Conservation (phyloP, 2,329 filamentous ascomycete genomes). For the Cadophora sp. region DNA sequence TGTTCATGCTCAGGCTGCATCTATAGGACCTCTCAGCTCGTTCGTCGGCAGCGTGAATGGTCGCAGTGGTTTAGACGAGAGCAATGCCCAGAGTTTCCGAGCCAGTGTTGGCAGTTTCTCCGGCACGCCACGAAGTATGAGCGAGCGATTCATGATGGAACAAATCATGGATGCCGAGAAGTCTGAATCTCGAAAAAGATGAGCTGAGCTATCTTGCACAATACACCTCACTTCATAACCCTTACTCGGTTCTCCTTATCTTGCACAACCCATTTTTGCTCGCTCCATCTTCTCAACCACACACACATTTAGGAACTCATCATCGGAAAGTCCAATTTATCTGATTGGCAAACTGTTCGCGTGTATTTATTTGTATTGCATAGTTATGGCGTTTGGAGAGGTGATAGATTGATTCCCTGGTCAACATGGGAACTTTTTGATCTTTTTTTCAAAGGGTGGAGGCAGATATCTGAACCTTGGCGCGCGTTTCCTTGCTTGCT, state of each 20-base stretch:
- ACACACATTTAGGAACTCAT: not conserved
- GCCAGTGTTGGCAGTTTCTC: conserved; percentile 37
- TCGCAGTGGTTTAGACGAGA: conserved; percentile 41
- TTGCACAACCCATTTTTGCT: not conserved
- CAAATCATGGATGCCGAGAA: conserved; percentile 35
- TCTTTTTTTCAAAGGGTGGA: not conserved
- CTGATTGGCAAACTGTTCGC: not conserved
- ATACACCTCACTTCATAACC: too few relatives aligned
- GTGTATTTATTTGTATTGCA: conserved; percentile 20
- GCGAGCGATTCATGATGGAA: conserved; percentile 44
- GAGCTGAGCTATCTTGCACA: not conserved
- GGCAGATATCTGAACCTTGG: not conserved
- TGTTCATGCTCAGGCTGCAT: conserved; percentile 56
- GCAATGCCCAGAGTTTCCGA: conserved; percentile 38
- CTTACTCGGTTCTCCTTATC: too few relatives aligned
- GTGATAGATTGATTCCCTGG: not conserved
- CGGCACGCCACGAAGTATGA: conserved; percentile 41
- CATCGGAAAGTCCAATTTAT: not conserved
- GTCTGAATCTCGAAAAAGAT: not conserved
- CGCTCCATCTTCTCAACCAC: not conserved
- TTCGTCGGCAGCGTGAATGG: conserved; percentile 59
- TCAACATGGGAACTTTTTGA: not conserved
- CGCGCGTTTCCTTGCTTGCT: not conserved
- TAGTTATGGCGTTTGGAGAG: conserved; percentile 23
- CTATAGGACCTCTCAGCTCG: conserved; percentile 55